Percentiles rank a stretch among this genome's conserved stretches.
Conservation (phyloP, 352 stramenopile genomes). For the Globisporangium nodosum region DNA sequence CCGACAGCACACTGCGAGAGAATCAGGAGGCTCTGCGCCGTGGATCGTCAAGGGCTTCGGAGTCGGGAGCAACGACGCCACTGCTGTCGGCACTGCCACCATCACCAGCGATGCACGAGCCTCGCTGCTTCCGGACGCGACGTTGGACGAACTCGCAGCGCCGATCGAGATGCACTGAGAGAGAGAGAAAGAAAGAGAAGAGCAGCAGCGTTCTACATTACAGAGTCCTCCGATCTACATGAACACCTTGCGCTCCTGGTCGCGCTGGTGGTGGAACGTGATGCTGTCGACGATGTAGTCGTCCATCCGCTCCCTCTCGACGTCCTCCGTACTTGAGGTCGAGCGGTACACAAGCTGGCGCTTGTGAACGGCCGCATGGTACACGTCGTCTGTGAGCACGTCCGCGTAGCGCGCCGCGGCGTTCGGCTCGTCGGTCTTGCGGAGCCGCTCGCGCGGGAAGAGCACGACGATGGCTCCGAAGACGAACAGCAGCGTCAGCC, state of each 20-base stretch:
- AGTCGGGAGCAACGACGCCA: no score
- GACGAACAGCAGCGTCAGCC: slow-evolving; percentile 25
- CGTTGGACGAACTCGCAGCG: slow-evolving; percentile 11
- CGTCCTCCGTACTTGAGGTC: not conserved
- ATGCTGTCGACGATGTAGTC: slow-evolving; percentile 41
- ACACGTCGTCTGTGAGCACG: slow-evolving; percentile 31
- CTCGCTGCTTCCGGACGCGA: not conserved
- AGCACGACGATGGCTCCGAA: slow-evolving; percentile 20
- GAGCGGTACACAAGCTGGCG: slow-evolving; percentile 18
- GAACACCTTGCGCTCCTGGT: slow-evolving; percentile 5
- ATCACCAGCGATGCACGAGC: not conserved
- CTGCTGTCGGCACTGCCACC: not conserved
- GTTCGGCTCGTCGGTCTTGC: slow-evolving; percentile 20
- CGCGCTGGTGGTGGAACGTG: slow-evolving; percentile 17
- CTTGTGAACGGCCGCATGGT: slow-evolving; percentile 26
- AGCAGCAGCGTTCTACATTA: not conserved
- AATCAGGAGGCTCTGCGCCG: slow-evolving; percentile 3
- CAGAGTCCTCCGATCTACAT: not conserved
- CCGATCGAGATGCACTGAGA: slow-evolving; percentile 10
- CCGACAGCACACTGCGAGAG: not conserved
- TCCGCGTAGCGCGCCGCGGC: slow-evolving; percentile 24
- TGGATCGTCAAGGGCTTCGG: slow-evolving; percentile 14
- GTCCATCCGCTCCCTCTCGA: slow-evolving; percentile 25
- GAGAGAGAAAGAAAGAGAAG: not conserved
- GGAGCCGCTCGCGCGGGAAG: slow-evolving; percentile 29